Evolutionary conservation across 306 rosid species (phyloP).

Genomic region (Medicago lupulina): DNA sequence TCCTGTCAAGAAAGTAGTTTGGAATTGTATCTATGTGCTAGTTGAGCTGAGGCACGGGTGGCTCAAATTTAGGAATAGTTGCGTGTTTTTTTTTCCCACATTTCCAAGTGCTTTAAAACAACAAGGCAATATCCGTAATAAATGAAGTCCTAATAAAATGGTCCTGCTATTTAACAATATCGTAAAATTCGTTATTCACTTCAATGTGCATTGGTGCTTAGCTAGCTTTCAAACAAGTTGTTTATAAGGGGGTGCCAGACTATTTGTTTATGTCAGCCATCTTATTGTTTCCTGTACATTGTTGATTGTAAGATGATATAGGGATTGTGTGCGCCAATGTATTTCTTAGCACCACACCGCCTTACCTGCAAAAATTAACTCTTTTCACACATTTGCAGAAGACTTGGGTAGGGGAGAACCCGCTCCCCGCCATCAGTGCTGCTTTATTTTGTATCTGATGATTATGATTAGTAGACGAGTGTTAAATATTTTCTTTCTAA

Average conservation of each 20-base stretch:
- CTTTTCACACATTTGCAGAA: neutral
- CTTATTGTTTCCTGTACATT: neutral
- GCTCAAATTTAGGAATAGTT: neutral
- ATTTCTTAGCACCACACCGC: constrained; percentile 1
- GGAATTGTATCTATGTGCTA: neutral
- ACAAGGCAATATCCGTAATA: constrained; percentile 3
- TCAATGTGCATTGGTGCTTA: neutral
- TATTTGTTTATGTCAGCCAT: neutral
- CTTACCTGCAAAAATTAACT: neutral
- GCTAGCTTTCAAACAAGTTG: constrained; percentile 13
- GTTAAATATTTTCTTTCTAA: constrained; percentile 6
- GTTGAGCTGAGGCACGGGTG: neutral
- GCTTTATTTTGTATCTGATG: constrained; percentile 18
- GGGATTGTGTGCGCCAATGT: neutral
- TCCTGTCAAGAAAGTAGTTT: neutral
- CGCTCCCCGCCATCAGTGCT: neutral
- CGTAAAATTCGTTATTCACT: neutral
- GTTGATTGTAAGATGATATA: constrained; percentile 12
- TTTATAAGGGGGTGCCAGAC: neutral
- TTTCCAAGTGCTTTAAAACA: neutral
- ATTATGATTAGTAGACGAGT: neutral
- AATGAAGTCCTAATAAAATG: neutral
- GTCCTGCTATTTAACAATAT: neutral
- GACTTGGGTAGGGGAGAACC: constrained; percentile 15
- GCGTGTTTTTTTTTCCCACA: neutral